Base-by-base conservation (phyloP, 169 alveolate species). In the Plasmodium vivax region DNA sequence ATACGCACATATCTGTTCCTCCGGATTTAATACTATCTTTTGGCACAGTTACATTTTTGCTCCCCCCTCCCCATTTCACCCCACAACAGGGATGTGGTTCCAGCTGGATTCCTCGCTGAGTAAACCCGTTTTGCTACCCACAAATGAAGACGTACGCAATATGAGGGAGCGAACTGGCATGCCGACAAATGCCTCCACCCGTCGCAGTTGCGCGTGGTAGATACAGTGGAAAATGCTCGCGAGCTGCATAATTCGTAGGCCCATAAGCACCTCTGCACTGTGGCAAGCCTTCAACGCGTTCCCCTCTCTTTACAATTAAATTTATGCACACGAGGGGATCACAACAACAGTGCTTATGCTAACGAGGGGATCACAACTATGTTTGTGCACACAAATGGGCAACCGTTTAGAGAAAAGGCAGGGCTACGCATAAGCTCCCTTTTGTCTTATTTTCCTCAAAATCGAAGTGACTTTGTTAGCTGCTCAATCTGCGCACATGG, bases 51-150 rank as follows among this genome's bases (percentile, higher is more conserved):
- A 45, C 77, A 16, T 68, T 68, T 68, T n/a, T 0, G 38, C 5
- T 14, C n/a, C 5, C 56, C 36, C 73, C 32, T 14, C n/a, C 2
- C 23, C 62, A 14, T 51, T 27, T 51, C 9, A 7, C 36, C 43
- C 30, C 30, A 43, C 38, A 2, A 80, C 75, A 90, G 94, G 91
- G 23, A 41, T 71, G 74, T 90, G 94, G 94, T 90, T 90, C 56
- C 41, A 80, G 51, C 75, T 90, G 90, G 94, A 90, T 81, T 90
- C 94, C 12, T 81, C 94, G 1, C 84, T 62, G 6, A 58, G 74
- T 34, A 90, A 79, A 36, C 94, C 94, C 30, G 16, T 90, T 23
- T 27, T 90, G n/a, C 23, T 90, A 16, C 94, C 94, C 45, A 79
- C 75, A 23, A 90, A 71, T 32, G 34, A 81, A 58, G 94, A 90